phyloP scores from a whole-genome alignment of 2,329 filamentous ascomycete genomes.

The Elsinoe ampelina region DNA sequence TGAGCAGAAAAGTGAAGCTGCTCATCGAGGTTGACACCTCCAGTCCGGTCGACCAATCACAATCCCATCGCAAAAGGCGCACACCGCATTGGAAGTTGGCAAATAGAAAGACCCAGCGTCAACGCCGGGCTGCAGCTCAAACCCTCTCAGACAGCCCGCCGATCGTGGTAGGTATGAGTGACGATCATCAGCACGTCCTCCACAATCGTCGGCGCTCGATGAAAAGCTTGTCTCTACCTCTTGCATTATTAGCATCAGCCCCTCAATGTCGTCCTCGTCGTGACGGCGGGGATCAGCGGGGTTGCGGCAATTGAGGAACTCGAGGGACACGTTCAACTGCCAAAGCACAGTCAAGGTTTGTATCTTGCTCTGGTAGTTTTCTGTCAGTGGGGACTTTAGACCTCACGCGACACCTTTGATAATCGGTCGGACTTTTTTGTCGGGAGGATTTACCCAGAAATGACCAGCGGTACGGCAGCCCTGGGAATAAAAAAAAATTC shows the following conservation, averaged over 20 bases:
- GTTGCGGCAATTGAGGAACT: not conserved
- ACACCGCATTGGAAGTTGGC: not conserved
- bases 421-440: too few species aligned
- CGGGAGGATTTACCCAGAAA: too few species aligned
- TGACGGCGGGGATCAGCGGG: not conserved
- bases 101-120: not conserved
- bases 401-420: too few species aligned
- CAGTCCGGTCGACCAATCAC: not conserved
- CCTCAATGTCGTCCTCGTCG: not conserved
- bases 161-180: not conserved
- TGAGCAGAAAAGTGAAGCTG: not conserved
- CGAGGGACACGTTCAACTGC: not conserved
- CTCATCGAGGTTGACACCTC: not conserved
- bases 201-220: not conserved
- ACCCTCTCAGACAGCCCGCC: not conserved
- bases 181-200: slow-evolving; percentile 11
- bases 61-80: not conserved
- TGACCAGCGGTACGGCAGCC: too few species aligned
- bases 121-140: not conserved
- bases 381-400: too few species aligned
- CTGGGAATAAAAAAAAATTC: too few species aligned
- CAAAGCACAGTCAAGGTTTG: too few species aligned
- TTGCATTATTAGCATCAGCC: not conserved
- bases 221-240: not conserved
- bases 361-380: too few species aligned